Conservation (phyloP, 2,329 filamentous ascomycete species). For the Claviceps sp. region DNA sequence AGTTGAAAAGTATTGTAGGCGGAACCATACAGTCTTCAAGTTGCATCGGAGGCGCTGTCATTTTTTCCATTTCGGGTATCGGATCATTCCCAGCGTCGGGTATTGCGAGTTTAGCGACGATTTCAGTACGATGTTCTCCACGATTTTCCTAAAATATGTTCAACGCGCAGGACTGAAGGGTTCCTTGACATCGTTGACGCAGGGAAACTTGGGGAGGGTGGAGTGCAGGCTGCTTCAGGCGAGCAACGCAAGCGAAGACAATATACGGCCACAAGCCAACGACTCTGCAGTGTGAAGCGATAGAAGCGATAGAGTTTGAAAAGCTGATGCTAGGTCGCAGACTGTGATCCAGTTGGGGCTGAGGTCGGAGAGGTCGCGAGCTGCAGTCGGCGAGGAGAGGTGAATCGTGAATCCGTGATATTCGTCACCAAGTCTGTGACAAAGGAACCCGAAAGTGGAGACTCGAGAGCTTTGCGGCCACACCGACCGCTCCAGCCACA, state of each 20-base stretch:
- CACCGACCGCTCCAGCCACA: not conserved
- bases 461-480: not conserved
- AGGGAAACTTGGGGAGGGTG: not conserved
- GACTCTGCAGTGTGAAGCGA: not conserved
- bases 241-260: not conserved
- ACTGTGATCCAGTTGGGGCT: not conserved
- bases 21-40: conserved; percentile 67
- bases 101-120: not conserved
- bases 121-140: conserved; percentile 12
- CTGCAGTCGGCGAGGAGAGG: not conserved
- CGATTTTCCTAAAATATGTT: conserved; percentile 18
- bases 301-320: not conserved
- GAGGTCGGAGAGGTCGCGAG: not conserved
- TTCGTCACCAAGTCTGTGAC: not conserved
- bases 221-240: not conserved
- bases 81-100: conserved; percentile 7
- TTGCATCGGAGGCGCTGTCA: conserved; percentile 68
- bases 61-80: conserved; percentile 32
- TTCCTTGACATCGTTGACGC: conserved; percentile 19
- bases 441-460: not conserved
- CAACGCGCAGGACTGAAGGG: conserved; percentile 16
- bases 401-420: not conserved
- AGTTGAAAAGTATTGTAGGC: not conserved
- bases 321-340: not conserved
- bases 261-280: not conserved